phyloP scores from a whole-genome alignment of 257 asterid species.

The Agastache rugosa region DNA sequence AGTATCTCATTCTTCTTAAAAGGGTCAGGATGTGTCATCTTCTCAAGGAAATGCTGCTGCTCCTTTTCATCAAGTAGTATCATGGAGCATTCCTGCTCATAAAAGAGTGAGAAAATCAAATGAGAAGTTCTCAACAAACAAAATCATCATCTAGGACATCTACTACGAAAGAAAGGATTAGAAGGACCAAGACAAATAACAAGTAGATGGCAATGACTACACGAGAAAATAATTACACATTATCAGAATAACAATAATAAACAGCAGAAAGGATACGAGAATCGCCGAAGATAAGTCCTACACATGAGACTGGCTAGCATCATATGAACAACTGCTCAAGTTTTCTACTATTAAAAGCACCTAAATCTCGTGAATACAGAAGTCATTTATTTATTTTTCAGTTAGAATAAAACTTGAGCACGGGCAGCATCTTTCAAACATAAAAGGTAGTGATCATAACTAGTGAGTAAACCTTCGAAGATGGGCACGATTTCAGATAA shows the following conservation, averaged over 20 bases:
- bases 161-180: constrained; percentile 3
- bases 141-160: constrained; percentile 21
- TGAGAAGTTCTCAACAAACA: constrained; percentile 22
- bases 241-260: neutral
- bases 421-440: neutral
- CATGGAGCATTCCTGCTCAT: constrained; percentile 69
- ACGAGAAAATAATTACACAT: neutral
- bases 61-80: constrained; percentile 70
- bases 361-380: no score
- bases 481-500: constrained; percentile 17
- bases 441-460: constrained; percentile 2
- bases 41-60: constrained; percentile 52
- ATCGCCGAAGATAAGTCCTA: neutral
- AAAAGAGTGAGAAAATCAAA: constrained; percentile 27
- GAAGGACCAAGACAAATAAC: constrained; percentile 10
- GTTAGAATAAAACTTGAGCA: no score
- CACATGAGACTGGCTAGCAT: neutral
- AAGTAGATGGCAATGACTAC: constrained; percentile 14
- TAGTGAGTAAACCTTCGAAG: constrained; percentile 8
- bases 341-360: constrained; percentile 6
- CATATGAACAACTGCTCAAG: constrained; percentile 1
- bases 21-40: constrained; percentile 81
- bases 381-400: no score
- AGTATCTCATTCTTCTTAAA: constrained; percentile 59
- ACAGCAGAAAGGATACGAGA: neutral